These are phyloP conservation scores for Fraxinus pennsylvanica DNA, from an alignment of 257 asterid genomes.

Conservation along the genomic window DNA sequence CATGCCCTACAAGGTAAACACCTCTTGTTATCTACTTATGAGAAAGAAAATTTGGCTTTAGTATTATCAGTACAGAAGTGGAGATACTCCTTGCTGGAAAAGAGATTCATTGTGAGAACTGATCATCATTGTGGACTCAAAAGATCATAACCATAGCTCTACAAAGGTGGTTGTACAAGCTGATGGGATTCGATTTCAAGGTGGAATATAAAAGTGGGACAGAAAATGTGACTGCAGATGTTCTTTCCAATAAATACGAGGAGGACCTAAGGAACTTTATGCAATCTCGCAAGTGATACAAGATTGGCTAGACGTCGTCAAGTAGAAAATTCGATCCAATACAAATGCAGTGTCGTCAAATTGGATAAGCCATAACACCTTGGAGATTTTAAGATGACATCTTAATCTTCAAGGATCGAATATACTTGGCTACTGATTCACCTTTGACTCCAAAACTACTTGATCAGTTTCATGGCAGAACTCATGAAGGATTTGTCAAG, in stretches of 20 bases:
- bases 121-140: neutral
- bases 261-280: neutral
- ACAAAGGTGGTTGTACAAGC: neutral
- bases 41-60: neutral
- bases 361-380: neutral
- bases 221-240: neutral
- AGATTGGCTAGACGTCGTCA: neutral
- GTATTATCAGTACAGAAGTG: neutral
- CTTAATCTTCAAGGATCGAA: neutral
- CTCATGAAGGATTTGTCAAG: neutral
- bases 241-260: neutral
- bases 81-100: neutral
- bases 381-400: neutral
- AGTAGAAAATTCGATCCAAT: neutral
- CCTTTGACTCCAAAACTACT: neutral
- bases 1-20: neutral
- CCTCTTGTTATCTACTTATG: neutral
- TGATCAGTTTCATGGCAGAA: neutral
- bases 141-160: neutral
- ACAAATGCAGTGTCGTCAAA: neutral
- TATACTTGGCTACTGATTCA: neutral
- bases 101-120: neutral
- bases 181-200: neutral
- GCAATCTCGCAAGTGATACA: neutral
- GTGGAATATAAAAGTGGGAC: neutral